These are phyloP conservation scores for Penicillium decumbens DNA, from an alignment of 2,329 filamentous ascomycete genomes.

Conservation along the genomic window DNA sequence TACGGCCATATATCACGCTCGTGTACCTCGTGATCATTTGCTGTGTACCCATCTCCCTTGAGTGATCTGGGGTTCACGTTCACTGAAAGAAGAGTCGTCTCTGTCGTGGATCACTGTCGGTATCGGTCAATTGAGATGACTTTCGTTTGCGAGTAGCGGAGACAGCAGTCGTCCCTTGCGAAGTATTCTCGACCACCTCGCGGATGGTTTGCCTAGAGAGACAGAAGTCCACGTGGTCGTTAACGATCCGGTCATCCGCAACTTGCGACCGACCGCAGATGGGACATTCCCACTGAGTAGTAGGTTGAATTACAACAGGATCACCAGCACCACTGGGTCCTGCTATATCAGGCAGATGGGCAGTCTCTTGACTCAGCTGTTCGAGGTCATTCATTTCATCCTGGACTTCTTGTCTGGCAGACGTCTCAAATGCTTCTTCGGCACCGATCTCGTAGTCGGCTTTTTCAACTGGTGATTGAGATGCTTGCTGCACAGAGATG, in stretches of 20 bases:
- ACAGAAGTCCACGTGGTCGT: slow-evolving; percentile 88
- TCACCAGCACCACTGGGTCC: slow-evolving; percentile 1
- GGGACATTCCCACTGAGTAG: slow-evolving; percentile 75
- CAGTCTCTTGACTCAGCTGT: slow-evolving; percentile 55
- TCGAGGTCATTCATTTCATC: slow-evolving; percentile 60
- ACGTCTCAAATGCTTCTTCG: slow-evolving; percentile 61
- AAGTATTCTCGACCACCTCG: slow-evolving; percentile 64
- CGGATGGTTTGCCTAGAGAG: slow-evolving; percentile 81
- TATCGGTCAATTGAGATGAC: slow-evolving; percentile 21
- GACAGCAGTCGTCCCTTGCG: slow-evolving; percentile 15
- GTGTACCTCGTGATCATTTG: not conserved
- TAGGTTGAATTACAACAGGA: slow-evolving; percentile 29
- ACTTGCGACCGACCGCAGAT: slow-evolving; percentile 74
- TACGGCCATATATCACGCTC: not conserved
- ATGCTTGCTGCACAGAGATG: slow-evolving; percentile 2
- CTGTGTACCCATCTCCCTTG: not conserved
- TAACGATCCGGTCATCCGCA: slow-evolving; percentile 72
- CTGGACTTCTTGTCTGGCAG: slow-evolving; percentile 56
- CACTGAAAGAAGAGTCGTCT: slow-evolving; percentile 35
- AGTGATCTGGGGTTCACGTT: slow-evolving; percentile 4
- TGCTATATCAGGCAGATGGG: slow-evolving; percentile 5
- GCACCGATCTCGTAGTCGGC: slow-evolving; percentile 64
- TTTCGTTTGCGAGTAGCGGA: slow-evolving; percentile 30
- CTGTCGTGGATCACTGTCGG: slow-evolving; percentile 27
- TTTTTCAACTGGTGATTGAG: slow-evolving; percentile 5